Conservation (phyloP, 176 grass and related monocot genomes). For the Oryza glaberrima region DNA sequence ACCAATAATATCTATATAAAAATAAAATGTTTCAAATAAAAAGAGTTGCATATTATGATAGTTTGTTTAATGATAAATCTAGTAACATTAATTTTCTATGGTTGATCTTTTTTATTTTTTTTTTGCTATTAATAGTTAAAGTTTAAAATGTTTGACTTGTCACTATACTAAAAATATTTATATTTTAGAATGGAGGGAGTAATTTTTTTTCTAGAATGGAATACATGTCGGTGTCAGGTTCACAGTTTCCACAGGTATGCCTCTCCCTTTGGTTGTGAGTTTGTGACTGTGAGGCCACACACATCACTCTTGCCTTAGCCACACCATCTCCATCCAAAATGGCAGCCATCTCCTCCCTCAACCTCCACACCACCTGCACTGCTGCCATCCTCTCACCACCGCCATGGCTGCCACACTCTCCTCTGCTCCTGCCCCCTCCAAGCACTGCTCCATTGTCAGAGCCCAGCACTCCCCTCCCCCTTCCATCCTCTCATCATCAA, state of each 20-base stretch:
- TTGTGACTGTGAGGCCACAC: constrained; percentile 7
- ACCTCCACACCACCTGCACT: neutral
- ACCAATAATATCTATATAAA: too few species aligned
- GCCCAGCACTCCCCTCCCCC: constrained; percentile 38
- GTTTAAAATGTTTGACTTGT: too few species aligned
- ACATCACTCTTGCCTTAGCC: constrained; percentile 49
- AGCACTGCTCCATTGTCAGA: constrained; percentile 44
- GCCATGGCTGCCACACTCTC: constrained; percentile 65
- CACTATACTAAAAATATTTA: too few species aligned
- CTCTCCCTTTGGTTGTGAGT: neutral
- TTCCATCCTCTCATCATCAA: constrained; percentile 38
- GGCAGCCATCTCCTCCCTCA: constrained; percentile 34
- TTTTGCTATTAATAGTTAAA: too few species aligned
- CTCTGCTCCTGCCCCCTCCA: constrained; percentile 61
- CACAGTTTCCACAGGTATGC: constrained; percentile 27
- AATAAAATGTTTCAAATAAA: too few species aligned
- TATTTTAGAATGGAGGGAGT: too few species aligned
- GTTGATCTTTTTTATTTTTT: too few species aligned
- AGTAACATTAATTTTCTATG: too few species aligned
- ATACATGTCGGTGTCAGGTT: constrained; percentile 13
- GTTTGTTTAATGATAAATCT: too few species aligned
- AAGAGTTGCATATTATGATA: too few species aligned
- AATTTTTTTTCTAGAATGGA: too few species aligned
- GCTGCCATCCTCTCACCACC: constrained; percentile 32
- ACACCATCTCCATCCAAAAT: constrained; percentile 52